These are phyloP conservation scores for Metahyphopichia silvanorum DNA, from an alignment of 805 yeast genomes.

Conservation along the genomic window DNA sequence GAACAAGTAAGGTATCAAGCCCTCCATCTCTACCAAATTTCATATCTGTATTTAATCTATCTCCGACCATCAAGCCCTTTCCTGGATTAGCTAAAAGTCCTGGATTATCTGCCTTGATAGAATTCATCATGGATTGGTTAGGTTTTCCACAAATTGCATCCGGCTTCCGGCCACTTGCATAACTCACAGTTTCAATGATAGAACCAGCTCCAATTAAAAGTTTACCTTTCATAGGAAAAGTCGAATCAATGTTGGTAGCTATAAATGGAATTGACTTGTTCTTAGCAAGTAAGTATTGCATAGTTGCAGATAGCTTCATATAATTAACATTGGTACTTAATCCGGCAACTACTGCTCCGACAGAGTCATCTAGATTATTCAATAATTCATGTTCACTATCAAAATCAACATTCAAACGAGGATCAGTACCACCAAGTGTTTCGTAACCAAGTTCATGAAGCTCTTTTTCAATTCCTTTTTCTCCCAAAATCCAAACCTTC, in stretches of 20 bases:
- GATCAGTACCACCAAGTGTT: conserved; percentile 82
- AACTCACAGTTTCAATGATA: conserved; percentile 71
- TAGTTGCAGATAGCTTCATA: conserved; percentile 72
- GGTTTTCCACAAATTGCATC: conserved; percentile 90
- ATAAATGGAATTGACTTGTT: conserved; percentile 63
- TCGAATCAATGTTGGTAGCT: conserved; percentile 94
- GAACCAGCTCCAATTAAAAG: conserved; percentile 96
- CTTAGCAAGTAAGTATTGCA: conserved; percentile 69
- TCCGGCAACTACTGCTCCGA: conserved; percentile 90
- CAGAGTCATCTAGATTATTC: conserved; percentile 60
- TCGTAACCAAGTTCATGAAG: conserved; percentile 68
- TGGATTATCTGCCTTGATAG: conserved; percentile 65
- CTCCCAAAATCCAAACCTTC: conserved; percentile 90
- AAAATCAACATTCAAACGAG: conserved; percentile 44
- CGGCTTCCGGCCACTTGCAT: conserved; percentile 78
- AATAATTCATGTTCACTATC: conserved; percentile 55
- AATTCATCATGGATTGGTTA: conserved; percentile 81
- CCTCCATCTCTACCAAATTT: conserved; percentile 87
- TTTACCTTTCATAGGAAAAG: conserved; percentile 85
- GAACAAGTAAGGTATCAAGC: conserved; percentile 79
- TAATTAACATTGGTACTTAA: conserved; percentile 76
- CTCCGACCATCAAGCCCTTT: conserved; percentile 90
- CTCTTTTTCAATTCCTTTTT: conserved; percentile 80
- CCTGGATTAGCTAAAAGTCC: conserved; percentile 46
- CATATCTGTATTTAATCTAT: conserved; percentile 93